Evolutionary conservation across 2,329 filamentous ascomycete genomes (phyloP).

Genomic region (Beauveria medogensis): DNA sequence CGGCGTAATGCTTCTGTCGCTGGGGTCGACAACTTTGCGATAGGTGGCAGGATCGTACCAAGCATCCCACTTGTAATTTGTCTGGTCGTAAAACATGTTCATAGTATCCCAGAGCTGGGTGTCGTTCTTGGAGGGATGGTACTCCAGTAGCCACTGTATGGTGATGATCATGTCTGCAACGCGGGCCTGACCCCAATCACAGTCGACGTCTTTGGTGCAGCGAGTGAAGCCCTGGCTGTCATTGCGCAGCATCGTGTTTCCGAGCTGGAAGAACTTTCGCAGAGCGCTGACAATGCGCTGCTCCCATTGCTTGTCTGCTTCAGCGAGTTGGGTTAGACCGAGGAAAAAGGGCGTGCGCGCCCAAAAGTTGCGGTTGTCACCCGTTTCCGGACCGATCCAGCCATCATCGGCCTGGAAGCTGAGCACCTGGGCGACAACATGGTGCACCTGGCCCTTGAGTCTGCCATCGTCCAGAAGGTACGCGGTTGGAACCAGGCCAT

Average conservation of each 20-base stretch:
- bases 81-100: constrained; percentile 28
- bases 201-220: constrained; percentile 30
- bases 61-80: constrained; percentile 21
- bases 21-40: constrained; percentile 15
- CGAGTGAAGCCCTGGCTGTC: constrained; percentile 42
- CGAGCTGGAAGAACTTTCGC: constrained; percentile 29
- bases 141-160: constrained; percentile 32
- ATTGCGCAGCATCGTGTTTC: constrained; percentile 46
- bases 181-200: constrained; percentile 26
- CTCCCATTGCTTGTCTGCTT: constrained; percentile 21
- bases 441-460: constrained; percentile 36
- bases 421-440: constrained; percentile 31
- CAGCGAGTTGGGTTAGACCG: constrained; percentile 25
- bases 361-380: constrained; percentile 23
- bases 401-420: constrained; percentile 36
- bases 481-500: constrained; percentile 48
- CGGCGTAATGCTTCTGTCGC: constrained; percentile 16
- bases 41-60: constrained; percentile 20
- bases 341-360: constrained; percentile 24
- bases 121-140: constrained; percentile 20
- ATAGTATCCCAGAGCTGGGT: constrained; percentile 31
- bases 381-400: constrained; percentile 39
- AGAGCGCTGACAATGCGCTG: constrained; percentile 14
- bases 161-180: constrained; percentile 32
- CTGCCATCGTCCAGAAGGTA: constrained; percentile 37